Percentiles rank a stretch among this genome's conserved stretches.
Evolutionary conservation across 2,329 filamentous ascomycete species (phyloP).

Genomic region (Pestalotiopsis sp.): DNA sequence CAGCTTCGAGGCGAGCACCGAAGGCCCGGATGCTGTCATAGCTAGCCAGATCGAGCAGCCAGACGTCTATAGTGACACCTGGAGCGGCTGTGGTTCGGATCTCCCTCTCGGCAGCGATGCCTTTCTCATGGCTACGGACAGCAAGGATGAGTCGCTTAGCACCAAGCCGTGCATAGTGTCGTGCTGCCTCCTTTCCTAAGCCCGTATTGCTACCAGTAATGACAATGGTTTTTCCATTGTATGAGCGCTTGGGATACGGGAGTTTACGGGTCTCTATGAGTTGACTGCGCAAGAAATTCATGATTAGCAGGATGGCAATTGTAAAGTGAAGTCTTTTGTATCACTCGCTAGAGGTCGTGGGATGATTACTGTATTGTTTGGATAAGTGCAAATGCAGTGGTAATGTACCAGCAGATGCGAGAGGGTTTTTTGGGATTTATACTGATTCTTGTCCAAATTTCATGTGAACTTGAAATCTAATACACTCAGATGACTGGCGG

Average conservation of each 20-base stretch:
- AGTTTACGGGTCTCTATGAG: slow-evolving; percentile 12
- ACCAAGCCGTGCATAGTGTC: slow-evolving; percentile 26
- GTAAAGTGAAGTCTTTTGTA: too few relatives aligned
- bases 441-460: background rate
- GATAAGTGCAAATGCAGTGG: too few relatives aligned
- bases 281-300: slow-evolving; percentile 17
- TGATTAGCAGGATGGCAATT: background rate
- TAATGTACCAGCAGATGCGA: too few relatives aligned
- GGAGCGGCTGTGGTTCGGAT: slow-evolving; percentile 33
- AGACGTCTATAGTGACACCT: slow-evolving; percentile 44
- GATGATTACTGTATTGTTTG: too few relatives aligned
- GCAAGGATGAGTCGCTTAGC: slow-evolving; percentile 34
- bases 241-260: slow-evolving; percentile 25
- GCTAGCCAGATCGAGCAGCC: slow-evolving; percentile 50
- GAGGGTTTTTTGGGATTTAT: background rate
- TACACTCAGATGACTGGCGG: background rate
- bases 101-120: slow-evolving; percentile 39
- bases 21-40: slow-evolving; percentile 51
- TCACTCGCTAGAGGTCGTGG: too few relatives aligned
- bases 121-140: slow-evolving; percentile 33
- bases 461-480: too few relatives aligned
- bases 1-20: slow-evolving; percentile 32
- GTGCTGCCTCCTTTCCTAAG: slow-evolving; percentile 36
- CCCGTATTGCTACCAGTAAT: slow-evolving; percentile 38
- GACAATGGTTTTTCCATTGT: slow-evolving; percentile 33